These are phyloP conservation scores for Lactarius indigo DNA, from an alignment of 768 basidiomycete species.

Conservation along the genomic window DNA sequence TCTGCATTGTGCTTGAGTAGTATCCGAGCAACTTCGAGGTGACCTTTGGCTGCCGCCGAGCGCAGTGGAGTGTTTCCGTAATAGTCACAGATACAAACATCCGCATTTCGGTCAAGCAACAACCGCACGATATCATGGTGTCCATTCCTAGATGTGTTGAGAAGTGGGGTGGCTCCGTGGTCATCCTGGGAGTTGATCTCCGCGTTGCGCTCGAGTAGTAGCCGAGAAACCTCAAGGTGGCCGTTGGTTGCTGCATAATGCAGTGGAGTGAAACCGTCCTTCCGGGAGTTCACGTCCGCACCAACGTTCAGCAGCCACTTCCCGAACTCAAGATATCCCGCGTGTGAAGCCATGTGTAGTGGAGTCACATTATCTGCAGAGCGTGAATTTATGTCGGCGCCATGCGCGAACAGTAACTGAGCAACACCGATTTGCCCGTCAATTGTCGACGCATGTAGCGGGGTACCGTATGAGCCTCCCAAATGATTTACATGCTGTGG, in stretches of 20 bases:
- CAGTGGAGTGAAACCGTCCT: background rate
- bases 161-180: background rate
- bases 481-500: background rate
- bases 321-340: background rate
- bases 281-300: background rate
- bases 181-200: background rate
- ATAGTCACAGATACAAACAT: background rate
- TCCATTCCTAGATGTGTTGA: too few relatives aligned
- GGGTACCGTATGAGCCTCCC: background rate
- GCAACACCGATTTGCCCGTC: background rate
- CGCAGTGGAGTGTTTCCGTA: background rate
- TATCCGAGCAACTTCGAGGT: background rate
- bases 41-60: background rate
- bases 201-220: background rate
- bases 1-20: background rate
- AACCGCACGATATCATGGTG: background rate
- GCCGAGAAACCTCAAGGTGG: too few relatives aligned
- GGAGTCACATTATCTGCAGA: background rate
- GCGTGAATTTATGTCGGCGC: background rate
- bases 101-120: background rate
- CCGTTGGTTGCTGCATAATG: background rate
- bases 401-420: background rate
- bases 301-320: background rate
- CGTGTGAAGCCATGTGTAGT: background rate
- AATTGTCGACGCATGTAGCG: background rate